phyloP scores from a whole-genome alignment of 2,329 filamentous ascomycete genomes.

The Chaetothyriales sp. region DNA sequence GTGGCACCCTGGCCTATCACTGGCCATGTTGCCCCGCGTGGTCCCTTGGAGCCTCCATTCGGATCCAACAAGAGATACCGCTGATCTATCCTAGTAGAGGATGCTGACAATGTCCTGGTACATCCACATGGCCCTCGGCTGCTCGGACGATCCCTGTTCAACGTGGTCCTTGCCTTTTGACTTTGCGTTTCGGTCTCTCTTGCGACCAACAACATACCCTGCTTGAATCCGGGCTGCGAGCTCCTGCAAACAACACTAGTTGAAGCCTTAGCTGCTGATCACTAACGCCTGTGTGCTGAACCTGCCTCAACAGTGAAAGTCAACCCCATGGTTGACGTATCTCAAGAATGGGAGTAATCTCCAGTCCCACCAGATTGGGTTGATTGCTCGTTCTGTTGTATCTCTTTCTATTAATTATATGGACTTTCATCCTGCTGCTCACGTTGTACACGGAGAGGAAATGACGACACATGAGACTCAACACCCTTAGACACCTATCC shows the following conservation, averaged over 20 bases:
- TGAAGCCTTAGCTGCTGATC: background rate
- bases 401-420: background rate
- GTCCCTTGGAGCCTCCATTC: background rate
- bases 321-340: background rate
- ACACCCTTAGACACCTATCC: background rate
- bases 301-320: background rate
- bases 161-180: background rate
- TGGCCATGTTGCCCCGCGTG: background rate
- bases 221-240: background rate
- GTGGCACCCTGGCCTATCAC: background rate
- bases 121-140: background rate
- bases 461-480: background rate
- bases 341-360: background rate
- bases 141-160: background rate
- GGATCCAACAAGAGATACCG: background rate
- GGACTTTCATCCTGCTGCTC: background rate
- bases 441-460: background rate
- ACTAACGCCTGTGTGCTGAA: background rate
- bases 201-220: background rate
- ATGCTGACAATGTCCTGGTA: background rate
- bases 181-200: background rate
- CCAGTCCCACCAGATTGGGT: background rate
- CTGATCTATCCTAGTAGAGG: background rate
- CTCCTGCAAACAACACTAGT: background rate
- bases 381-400: background rate